Evolutionary conservation across 495 filamentous ascomycete species (phyloP).

Genomic region (Collariella sp.): DNA sequence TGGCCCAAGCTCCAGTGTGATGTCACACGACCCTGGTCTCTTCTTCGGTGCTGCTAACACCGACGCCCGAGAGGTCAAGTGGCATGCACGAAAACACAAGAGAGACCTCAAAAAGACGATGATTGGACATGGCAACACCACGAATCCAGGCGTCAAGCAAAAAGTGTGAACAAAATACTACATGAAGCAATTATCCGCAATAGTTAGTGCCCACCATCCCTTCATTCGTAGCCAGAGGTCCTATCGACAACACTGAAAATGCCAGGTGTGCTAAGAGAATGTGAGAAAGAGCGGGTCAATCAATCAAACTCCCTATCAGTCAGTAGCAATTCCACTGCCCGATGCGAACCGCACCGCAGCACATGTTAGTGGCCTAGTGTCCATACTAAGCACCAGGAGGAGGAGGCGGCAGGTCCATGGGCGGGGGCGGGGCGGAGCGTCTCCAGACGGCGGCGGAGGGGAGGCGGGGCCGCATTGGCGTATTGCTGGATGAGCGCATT

Average conservation of each 20-base stretch:
- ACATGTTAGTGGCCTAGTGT: conserved; percentile 1
- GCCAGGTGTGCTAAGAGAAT: conserved; percentile 4
- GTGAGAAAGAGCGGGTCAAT: conserved; percentile 7
- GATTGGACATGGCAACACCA: neutral
- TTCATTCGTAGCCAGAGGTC: neutral
- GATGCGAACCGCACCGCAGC: neutral
- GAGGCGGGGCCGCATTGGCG: conserved; percentile 49
- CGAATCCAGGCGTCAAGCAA: neutral
- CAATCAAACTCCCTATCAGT: conserved; percentile 17
- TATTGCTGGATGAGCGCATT: conserved; percentile 62
- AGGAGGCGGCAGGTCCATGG: conserved; percentile 67
- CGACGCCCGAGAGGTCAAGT: neutral
- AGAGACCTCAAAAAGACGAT: too few relatives aligned
- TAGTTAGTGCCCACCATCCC: conserved; percentile 17
- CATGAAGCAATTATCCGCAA: conserved; percentile 6
- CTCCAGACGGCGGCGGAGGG: conserved; percentile 46
- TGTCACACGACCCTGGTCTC: neutral
- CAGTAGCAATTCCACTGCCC: conserved; percentile 15
- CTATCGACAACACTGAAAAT: neutral
- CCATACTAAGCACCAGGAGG: conserved; percentile 49
- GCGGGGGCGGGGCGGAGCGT: conserved; percentile 59
- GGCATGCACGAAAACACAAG: neutral
- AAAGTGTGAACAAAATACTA: neutral
- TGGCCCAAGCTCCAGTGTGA: conserved; percentile 22
- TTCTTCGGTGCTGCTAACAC: neutral